phyloP scores from a whole-genome alignment of 495 filamentous ascomycete species.

The Penicillium bovifimosum region DNA sequence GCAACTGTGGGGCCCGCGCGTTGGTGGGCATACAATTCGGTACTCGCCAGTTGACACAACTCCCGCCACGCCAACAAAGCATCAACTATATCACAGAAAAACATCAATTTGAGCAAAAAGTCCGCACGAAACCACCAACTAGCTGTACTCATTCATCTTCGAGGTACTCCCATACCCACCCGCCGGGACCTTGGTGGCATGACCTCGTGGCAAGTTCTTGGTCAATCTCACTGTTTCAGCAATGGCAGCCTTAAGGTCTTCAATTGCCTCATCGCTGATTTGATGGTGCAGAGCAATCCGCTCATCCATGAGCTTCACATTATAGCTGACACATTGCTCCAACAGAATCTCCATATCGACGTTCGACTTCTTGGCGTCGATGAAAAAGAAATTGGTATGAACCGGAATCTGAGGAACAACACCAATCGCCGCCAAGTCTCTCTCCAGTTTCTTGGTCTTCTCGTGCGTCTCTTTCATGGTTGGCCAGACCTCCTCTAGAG shows the following conservation, averaged over 20 bases:
- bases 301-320: slow-evolving; percentile 22
- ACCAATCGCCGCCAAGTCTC: slow-evolving; percentile 48
- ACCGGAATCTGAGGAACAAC: slow-evolving; percentile 56
- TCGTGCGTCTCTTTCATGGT: slow-evolving; percentile 49
- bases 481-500: slow-evolving; percentile 57
- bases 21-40: too few species aligned
- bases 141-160: slow-evolving; percentile 23
- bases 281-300: slow-evolving; percentile 24
- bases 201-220: slow-evolving; percentile 5
- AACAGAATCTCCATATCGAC: slow-evolving; percentile 20
- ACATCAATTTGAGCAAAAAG: neutral
- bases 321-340: slow-evolving; percentile 13
- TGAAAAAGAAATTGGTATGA: slow-evolving; percentile 76
- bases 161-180: slow-evolving; percentile 15
- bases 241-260: slow-evolving; percentile 18
- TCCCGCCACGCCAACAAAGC: too few species aligned
- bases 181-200: slow-evolving; percentile 2
- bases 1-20: too few species aligned
- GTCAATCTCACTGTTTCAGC: slow-evolving; percentile 11
- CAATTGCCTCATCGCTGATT: slow-evolving; percentile 20
- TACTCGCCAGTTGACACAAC: too few species aligned
- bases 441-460: slow-evolving; percentile 49
- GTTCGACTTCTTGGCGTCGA: slow-evolving; percentile 49
- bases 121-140: neutral
- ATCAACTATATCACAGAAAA: neutral